A percentile compares a stretch with the other conserved stretches of the same genome.
phyloP scores from a whole-genome alignment of 306 rosid species.

The Sicyos edulis region DNA sequence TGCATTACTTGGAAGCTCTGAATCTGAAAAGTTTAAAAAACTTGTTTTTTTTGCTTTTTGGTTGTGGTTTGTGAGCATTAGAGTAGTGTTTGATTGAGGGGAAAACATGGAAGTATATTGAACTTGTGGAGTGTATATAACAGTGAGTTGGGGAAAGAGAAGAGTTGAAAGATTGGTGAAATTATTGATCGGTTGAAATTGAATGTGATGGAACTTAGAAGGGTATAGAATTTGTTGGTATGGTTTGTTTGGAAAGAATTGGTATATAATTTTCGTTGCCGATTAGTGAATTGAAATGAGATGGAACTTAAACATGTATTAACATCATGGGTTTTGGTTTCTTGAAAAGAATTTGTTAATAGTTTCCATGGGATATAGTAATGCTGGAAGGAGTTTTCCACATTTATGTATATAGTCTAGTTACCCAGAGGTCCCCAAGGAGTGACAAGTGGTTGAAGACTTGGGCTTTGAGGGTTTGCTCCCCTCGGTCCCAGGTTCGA shows the following conservation, averaged over 20 bases:
- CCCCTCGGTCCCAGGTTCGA: too few relatives aligned
- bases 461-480: too few relatives aligned
- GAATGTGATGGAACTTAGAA: neutral
- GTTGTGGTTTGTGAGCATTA: neutral
- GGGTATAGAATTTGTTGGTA: neutral
- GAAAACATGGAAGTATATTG: neutral
- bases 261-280: neutral
- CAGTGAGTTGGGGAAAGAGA: neutral
- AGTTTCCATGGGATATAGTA: neutral
- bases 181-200: neutral
- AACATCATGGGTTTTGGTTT: neutral
- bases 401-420: neutral
- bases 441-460: too few relatives aligned
- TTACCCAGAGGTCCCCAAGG: too few relatives aligned
- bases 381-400: neutral
- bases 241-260: neutral
- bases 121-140: neutral
- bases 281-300: neutral
- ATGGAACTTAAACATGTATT: neutral
- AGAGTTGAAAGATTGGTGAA: neutral
- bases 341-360: neutral
- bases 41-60: neutral
- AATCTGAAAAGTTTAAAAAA: neutral
- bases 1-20: neutral
- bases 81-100: neutral